phyloP scores from a whole-genome alignment of 1,284 basidiomycete genomes.

The Cystobasidium pallidum region DNA sequence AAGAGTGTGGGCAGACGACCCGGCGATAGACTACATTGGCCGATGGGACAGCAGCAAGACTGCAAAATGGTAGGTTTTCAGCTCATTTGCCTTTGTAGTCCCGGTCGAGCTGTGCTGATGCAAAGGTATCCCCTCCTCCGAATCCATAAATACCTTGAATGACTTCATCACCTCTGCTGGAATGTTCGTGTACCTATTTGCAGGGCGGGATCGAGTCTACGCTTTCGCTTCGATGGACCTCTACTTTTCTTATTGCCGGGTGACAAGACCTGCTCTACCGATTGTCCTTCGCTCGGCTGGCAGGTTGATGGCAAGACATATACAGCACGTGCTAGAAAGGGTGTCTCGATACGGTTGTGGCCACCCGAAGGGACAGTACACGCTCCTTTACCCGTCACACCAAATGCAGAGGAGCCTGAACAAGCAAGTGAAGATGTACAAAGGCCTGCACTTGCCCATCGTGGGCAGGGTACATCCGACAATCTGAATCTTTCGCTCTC shows the following conservation, averaged over 20 bases:
- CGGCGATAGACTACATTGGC: constrained; percentile 42
- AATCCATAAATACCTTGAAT: neutral
- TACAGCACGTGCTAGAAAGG: constrained; percentile 17
- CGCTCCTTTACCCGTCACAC: neutral
- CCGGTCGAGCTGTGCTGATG: neutral
- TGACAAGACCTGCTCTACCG: constrained; percentile 23
- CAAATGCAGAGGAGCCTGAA: neutral
- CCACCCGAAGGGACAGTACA: constrained; percentile 31
- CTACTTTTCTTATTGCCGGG: constrained; percentile 38
- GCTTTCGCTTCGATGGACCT: constrained; percentile 38
- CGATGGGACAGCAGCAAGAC: constrained; percentile 34
- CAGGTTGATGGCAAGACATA: constrained; percentile 30
- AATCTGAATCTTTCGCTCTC: constrained; percentile 28
- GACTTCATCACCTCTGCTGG: neutral
- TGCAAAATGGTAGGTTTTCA: constrained; percentile 24
- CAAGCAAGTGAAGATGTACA: neutral
- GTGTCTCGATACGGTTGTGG: constrained; percentile 36
- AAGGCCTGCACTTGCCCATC: constrained; percentile 7
- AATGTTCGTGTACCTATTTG: neutral
- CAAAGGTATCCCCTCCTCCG: neutral
- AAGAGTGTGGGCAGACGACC: constrained; percentile 2
- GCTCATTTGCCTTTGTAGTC: too few species aligned
- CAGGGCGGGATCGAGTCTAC: constrained; percentile 39
- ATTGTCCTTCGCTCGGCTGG: constrained; percentile 32
- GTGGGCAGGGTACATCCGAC: constrained; percentile 11